Evolutionary conservation across 2,329 filamentous ascomycete species (phyloP), one percentile per base, ranked within the genome.

Genomic region (Xylariaceae sp.): DNA sequence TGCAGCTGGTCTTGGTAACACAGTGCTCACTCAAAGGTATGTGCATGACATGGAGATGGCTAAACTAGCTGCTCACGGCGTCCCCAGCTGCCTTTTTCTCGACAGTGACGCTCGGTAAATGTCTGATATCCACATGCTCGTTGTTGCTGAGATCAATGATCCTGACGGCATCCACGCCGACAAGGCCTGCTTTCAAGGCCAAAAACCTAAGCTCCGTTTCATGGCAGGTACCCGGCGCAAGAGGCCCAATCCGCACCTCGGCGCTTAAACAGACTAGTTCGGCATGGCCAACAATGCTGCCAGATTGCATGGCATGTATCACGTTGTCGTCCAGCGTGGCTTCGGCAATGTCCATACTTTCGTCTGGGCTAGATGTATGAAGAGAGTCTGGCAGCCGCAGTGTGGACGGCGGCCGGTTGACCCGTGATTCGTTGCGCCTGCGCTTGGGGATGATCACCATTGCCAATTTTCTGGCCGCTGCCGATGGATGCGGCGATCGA

Each of bases 211-310:
- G 59, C 57, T 86, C 82, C 1, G 78, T 79, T 26, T 83, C 81
- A 52, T 88, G 84, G 54, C 84, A 89, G 7, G 83, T 79, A 2
- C 77, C 78, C 0, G 85, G 78, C 17, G 79, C 75, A 26, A 92
- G 64, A 21, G 84, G 83, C 0, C 85, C 85, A 19, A 89, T 74
- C 21, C 83, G 71, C 16, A 82, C 76, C 59, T 89, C 85, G 3
- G 84, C 81, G 41, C 80, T 88, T 34, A 89, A 65, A 53, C 82
- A 88, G n/a, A 88, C 68, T 21, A 89, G 64, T 48, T 88, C 82
- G 2, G 79, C 73, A 8, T 71, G 66, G 41, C 85, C 82, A 17
- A 80, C 66, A 17, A 73, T 65, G 13, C 78, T 77, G 55, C 72
- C 78, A 56, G 76, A 77, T 57, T 87, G 83, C 67, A 83, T 76